Conservation (phyloP, 352 stramenopile species). For the Globisporangium recalcitrans region DNA sequence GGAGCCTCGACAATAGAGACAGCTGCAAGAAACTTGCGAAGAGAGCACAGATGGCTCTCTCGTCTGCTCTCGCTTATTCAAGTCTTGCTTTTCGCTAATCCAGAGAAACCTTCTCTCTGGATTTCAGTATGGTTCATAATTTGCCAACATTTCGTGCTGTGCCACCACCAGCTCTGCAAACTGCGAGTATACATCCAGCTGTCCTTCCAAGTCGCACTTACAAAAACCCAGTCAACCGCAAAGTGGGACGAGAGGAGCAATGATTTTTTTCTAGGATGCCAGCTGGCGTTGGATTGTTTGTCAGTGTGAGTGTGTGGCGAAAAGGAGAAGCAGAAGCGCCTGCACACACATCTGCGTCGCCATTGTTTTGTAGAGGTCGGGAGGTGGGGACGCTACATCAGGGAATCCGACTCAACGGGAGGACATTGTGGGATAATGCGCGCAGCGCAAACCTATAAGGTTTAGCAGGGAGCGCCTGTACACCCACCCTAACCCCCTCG, state of each 20-base stretch:
- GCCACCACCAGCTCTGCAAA: background rate
- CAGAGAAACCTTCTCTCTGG: background rate
- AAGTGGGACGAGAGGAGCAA: background rate
- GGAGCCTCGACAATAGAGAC: background rate
- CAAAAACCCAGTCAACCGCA: background rate
- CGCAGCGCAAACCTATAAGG: no score
- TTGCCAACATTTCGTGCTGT: background rate
- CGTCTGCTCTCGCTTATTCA: background rate
- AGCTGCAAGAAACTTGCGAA: background rate
- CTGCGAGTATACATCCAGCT: background rate
- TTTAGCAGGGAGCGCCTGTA: no score
- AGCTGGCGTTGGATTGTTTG: conserved; percentile 5
- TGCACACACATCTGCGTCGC: conserved; percentile 3
- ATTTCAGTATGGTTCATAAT: background rate
- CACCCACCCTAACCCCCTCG: background rate
- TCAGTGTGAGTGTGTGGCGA: background rate
- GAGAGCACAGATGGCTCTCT: background rate
- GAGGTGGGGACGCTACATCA: background rate
- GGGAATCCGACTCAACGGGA: no score
- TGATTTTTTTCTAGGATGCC: background rate
- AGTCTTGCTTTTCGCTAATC: background rate
- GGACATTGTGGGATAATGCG: no score
- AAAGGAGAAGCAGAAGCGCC: background rate
- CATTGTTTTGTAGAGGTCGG: background rate
- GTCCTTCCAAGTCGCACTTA: background rate